Percentiles rank a stretch among this genome's conserved stretches.
phyloP scores from a whole-genome alignment of 2,329 filamentous ascomycete species.

The Exophiala oligosperma region DNA sequence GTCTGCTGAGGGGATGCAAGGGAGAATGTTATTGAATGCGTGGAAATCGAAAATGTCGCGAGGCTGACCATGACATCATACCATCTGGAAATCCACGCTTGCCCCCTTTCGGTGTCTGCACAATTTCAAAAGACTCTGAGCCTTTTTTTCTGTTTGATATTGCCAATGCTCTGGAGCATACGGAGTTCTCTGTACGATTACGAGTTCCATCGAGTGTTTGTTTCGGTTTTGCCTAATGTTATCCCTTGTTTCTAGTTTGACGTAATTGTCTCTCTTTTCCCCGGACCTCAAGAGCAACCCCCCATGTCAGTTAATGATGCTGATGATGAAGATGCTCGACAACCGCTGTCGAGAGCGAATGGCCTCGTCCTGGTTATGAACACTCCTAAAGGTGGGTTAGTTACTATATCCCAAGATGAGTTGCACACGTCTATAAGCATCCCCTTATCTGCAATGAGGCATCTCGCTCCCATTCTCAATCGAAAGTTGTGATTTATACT shows the following conservation, averaged over 20 bases:
- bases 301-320: conserved; percentile 21
- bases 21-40: not conserved
- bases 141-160: conserved; percentile 1
- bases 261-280: not conserved
- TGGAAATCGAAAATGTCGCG: not conserved
- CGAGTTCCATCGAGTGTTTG: no score
- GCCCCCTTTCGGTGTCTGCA: not conserved
- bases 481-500: not conserved
- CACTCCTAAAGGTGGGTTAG: conserved; percentile 28
- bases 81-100: not conserved
- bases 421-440: no score
- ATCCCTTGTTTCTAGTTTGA: no score
- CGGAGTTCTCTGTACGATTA: no score
- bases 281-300: not conserved
- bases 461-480: no score
- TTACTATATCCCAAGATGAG: not conserved
- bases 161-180: no score
- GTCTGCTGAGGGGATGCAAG: no score
- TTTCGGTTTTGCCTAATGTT: no score
- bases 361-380: conserved; percentile 29
- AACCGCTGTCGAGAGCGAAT: conserved; percentile 19
- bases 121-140: not conserved
- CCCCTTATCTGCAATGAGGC: no score
- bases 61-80: conserved; percentile 7
- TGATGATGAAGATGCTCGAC: conserved; percentile 11